phyloP scores from a whole-genome alignment of 108 stramenopile species.

The Parietichytrium sp. region DNA sequence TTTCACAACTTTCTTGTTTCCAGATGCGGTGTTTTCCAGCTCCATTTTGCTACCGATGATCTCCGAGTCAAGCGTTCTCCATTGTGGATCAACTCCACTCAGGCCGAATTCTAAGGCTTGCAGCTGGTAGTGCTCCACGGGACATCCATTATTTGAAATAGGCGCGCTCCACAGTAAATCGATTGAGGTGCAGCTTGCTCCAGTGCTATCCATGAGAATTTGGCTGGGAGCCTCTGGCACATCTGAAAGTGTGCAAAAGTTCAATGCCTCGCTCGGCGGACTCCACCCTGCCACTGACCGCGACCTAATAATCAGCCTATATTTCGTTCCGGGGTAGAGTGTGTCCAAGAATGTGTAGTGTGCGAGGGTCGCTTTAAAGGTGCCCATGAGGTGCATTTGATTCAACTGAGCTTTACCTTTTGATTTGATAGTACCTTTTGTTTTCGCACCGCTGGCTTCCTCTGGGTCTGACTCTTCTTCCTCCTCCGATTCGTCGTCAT shows the following conservation, averaged over 20 bases:
- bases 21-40: not conserved
- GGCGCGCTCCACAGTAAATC: constrained; percentile 21
- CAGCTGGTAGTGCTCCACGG: not conserved
- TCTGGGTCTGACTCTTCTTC: not conserved
- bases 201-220: not conserved
- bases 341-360: not conserved
- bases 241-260: not conserved
- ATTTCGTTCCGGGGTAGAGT: not conserved
- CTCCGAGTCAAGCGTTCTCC: too few species aligned
- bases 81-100: not conserved
- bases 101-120: too few species aligned
- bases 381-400: too few species aligned
- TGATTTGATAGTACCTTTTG: too few species aligned
- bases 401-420: too few species aligned
- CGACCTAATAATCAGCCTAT: not conserved
- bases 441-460: not conserved
- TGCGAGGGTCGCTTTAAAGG: too few species aligned
- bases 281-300: not conserved
- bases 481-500: not conserved
- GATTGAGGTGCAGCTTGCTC: not conserved
- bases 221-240: not conserved
- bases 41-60: not conserved
- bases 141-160: not conserved
- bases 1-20: not conserved
- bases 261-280: not conserved